Percentiles rank a stretch among this genome's conserved stretches.
phyloP scores from a whole-genome alignment of 2,329 filamentous ascomycete species.

The Cordyceps cicadae region DNA sequence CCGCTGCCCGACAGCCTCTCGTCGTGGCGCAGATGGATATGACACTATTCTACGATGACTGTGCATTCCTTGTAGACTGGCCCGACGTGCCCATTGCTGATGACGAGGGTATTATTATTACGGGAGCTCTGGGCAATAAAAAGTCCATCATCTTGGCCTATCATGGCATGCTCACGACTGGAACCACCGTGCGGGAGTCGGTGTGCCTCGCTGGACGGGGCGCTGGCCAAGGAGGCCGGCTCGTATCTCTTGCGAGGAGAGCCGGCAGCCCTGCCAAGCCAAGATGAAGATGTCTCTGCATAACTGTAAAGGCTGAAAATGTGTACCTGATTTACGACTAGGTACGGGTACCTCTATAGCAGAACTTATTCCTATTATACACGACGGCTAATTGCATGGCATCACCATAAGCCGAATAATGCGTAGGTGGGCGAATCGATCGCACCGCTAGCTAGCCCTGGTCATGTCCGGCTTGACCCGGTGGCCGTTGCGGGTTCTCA shows the following conservation, averaged over 20 bases:
- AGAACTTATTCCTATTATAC: neutral
- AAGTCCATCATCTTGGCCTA: constrained; percentile 2
- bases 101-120: constrained; percentile 8
- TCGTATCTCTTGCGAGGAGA: neutral
- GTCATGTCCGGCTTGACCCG: neutral
- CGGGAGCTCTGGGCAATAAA: neutral
- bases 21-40: constrained; percentile 11
- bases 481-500: neutral
- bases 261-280: neutral
- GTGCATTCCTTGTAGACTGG: constrained; percentile 7
- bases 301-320: neutral
- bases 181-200: constrained; percentile 2
- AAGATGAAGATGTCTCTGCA: neutral
- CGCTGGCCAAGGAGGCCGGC: too few relatives aligned
- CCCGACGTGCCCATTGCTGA: constrained; percentile 9
- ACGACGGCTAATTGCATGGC: neutral
- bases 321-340: neutral
- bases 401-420: neutral
- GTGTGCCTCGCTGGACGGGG: constrained; percentile 1
- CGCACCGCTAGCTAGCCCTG: neutral
- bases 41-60: constrained; percentile 5
- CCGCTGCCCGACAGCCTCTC: constrained; percentile 5
- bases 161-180: constrained; percentile 8
- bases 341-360: neutral
- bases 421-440: neutral